phyloP scores from a whole-genome alignment of 2,329 filamentous ascomycete genomes.

The Venturia nashicola region DNA sequence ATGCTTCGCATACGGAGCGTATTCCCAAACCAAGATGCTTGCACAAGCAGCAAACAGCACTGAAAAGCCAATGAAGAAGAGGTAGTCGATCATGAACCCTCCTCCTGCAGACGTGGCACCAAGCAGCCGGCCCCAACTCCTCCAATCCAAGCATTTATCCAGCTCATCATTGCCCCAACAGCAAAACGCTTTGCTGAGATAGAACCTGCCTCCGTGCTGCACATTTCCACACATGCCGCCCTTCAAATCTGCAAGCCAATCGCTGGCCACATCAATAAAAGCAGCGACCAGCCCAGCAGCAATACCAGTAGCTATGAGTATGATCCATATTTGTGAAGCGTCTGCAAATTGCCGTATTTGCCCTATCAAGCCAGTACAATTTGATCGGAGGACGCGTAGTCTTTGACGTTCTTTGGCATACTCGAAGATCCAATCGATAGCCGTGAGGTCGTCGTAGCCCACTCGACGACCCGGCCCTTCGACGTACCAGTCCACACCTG shows the following conservation, averaged over 20 bases:
- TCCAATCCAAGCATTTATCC: conserved; percentile 77
- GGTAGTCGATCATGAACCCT: conserved; percentile 73
- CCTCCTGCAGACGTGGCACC: conserved; percentile 54
- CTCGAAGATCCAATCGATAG: conserved; percentile 99
- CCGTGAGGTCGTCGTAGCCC: conserved; percentile 90
- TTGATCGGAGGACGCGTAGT: conserved; percentile 61
- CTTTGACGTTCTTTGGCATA: conserved; percentile 93
- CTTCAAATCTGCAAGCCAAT: conserved; percentile 91
- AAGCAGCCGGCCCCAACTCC: conserved; percentile 67
- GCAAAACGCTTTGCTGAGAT: conserved; percentile 83
- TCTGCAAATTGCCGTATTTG: conserved; percentile 64
- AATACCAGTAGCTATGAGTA: conserved; percentile 75
- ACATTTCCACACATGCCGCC: conserved; percentile 72
- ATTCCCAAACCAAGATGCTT: conserved; percentile 68
- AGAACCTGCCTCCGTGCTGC: conserved; percentile 72
- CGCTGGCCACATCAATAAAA: conserved; percentile 76
- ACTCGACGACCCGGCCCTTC: conserved; percentile 83
- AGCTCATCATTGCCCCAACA: conserved; percentile 78
- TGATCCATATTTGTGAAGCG: conserved; percentile 81
- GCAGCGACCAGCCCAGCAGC: conserved; percentile 77
- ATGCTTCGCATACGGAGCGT: conserved; percentile 79
- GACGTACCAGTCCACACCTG: conserved; percentile 64
- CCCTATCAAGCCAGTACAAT: conserved; percentile 58
- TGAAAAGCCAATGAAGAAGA: conserved; percentile 75
- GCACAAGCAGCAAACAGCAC: conserved; percentile 69